A percentile compares a stretch with the other conserved stretches of the same genome.
phyloP scores from a whole-genome alignment of 2,329 filamentous ascomycete species.

The Arthrobotrys sphaeroides region DNA sequence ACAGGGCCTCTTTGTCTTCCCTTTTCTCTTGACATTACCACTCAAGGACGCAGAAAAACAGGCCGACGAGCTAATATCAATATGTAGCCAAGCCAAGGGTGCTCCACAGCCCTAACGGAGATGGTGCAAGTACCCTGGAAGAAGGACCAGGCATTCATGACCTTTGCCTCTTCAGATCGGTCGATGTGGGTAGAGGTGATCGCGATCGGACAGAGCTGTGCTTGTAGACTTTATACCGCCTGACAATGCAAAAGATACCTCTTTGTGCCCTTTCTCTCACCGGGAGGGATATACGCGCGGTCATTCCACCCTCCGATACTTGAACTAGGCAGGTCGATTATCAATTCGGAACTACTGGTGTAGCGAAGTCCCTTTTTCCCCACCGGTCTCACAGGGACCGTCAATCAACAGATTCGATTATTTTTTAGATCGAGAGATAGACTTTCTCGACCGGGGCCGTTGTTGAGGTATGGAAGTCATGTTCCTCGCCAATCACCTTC shows the following conservation, averaged over 20 bases:
- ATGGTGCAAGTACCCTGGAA: conserved; percentile 10
- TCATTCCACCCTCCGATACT: conserved; percentile 33
- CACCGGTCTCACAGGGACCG: not conserved
- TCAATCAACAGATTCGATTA: conserved; percentile 38
- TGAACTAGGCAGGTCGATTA: conserved; percentile 52
- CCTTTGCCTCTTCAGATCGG: conserved; percentile 46
- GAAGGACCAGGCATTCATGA: not conserved
- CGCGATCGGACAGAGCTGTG: conserved; percentile 25
- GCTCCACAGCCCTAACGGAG: conserved; percentile 29
- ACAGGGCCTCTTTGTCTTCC: conserved; percentile 1
- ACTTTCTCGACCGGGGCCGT: conserved; percentile 1
- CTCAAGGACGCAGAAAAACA: conserved; percentile 27
- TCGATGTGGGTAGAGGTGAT: conserved; percentile 32
- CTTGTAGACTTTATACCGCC: conserved; percentile 11
- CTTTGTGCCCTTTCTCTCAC: not conserved
- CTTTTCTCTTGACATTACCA: not conserved
- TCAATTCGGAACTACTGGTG: not conserved
- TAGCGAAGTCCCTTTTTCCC: conserved; percentile 2
- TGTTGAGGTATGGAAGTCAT: not conserved
- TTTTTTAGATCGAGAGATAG: conserved; percentile 43
- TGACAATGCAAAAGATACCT: conserved; percentile 8
- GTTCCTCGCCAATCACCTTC: not conserved
- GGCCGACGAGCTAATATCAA: conserved; percentile 44
- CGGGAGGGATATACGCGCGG: conserved; percentile 31
- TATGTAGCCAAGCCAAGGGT: conserved; percentile 27